A percentile compares a stretch with the other conserved stretches of the same genome.
These are phyloP conservation scores for Agrocybe praecox DNA, from an alignment of 768 basidiomycete genomes.

Conservation along the genomic window DNA sequence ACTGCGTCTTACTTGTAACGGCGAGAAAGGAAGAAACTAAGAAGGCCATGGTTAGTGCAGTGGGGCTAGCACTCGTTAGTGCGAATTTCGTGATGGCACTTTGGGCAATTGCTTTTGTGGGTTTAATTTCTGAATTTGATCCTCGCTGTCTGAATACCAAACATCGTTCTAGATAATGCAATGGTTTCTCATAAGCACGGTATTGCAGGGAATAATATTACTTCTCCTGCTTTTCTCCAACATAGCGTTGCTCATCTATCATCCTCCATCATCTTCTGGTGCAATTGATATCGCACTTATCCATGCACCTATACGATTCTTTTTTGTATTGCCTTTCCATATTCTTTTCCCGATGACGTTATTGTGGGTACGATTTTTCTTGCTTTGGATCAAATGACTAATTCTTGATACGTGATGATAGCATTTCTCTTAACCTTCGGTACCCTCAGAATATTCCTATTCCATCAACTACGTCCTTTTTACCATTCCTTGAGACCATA, in stretches of 20 bases:
- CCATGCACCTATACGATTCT: conserved; percentile 84
- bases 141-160: conserved; percentile 85
- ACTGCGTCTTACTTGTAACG: conserved; percentile 77
- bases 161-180: conserved; percentile 73
- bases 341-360: conserved; percentile 62
- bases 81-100: conserved; percentile 12
- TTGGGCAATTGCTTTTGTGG: conserved; percentile 13
- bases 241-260: conserved; percentile 74
- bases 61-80: conserved; percentile 36
- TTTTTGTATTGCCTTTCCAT: conserved; percentile 53
- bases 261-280: conserved; percentile 54
- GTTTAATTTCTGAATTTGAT: too few relatives aligned
- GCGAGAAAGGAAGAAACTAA: conserved; percentile 81
- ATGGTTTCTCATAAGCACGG: conserved; percentile 75
- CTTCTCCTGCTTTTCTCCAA: conserved; percentile 80
- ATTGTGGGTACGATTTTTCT: conserved; percentile 46
- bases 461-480: conserved; percentile 54
- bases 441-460: conserved; percentile 48
- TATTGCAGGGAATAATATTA: conserved; percentile 71
- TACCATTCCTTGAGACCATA: conserved; percentile 38
- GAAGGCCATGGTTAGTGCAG: conserved; percentile 13
- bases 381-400: background rate
- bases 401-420: conserved; percentile 21
- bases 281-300: conserved; percentile 84
- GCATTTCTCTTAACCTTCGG: conserved; percentile 69